These are phyloP conservation scores for Truncatella angustata DNA, from an alignment of 2,329 filamentous ascomycete species.

Conservation along the genomic window DNA sequence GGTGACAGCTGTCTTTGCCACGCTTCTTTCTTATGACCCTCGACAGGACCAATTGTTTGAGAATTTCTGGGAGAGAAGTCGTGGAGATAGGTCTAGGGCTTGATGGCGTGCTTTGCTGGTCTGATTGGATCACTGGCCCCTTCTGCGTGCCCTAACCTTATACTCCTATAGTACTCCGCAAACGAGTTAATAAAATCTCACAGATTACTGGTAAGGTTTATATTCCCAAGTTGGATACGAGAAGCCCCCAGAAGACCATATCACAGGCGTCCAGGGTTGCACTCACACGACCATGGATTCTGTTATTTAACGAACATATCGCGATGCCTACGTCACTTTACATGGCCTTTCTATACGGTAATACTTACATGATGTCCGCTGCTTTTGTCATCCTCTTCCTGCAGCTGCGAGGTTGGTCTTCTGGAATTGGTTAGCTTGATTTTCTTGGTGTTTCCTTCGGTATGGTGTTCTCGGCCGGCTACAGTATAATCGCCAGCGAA, in stretches of 20 bases:
- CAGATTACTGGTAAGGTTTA: slow-evolving; percentile 55
- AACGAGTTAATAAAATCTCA: slow-evolving; percentile 49
- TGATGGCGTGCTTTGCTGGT: slow-evolving; percentile 63
- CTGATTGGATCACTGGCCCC: slow-evolving; percentile 50
- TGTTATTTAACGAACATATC: slow-evolving; percentile 70
- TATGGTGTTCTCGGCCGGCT: slow-evolving; percentile 57
- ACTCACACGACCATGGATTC: slow-evolving; percentile 63
- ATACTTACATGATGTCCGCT: slow-evolving; percentile 48
- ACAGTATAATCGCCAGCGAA: slow-evolving; percentile 54
- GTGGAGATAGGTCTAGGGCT: slow-evolving; percentile 69
- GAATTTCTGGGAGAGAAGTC: slow-evolving; percentile 63
- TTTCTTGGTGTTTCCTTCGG: slow-evolving; percentile 70
- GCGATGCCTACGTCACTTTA: slow-evolving; percentile 65
- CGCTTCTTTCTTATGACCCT: slow-evolving; percentile 60
- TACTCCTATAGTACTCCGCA: slow-evolving; percentile 55
- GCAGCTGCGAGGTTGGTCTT: slow-evolving; percentile 54
- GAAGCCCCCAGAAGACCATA: slow-evolving; percentile 38
- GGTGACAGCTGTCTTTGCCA: slow-evolving; percentile 64
- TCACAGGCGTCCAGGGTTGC: slow-evolving; percentile 54
- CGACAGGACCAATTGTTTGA: slow-evolving; percentile 61
- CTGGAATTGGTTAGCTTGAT: slow-evolving; percentile 59
- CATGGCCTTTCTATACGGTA: slow-evolving; percentile 57
- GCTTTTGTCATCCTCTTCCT: slow-evolving; percentile 68
- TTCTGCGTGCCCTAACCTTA: slow-evolving; percentile 61
- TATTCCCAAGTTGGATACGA: slow-evolving; percentile 48